phyloP scores from a whole-genome alignment of 257 asterid genomes.

The Orobanche coerulescens region DNA sequence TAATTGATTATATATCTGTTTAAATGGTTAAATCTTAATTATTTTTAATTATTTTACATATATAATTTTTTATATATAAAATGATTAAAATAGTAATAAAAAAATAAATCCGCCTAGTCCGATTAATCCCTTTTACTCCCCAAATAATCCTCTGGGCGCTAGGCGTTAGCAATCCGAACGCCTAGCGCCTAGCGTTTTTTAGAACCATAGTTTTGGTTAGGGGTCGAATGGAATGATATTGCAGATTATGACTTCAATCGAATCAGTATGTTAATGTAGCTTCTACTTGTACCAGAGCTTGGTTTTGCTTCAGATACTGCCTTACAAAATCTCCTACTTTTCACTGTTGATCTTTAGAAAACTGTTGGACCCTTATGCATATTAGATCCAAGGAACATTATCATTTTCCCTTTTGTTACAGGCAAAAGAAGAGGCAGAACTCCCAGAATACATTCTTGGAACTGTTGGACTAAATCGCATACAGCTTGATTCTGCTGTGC shows the following conservation, averaged over 20 bases:
- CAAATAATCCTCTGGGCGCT: too few relatives aligned
- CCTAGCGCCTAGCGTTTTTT: too few relatives aligned
- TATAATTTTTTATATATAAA: too few relatives aligned
- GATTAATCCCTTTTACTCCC: too few relatives aligned
- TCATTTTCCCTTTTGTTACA: conserved; percentile 29
- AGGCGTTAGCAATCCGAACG: too few relatives aligned
- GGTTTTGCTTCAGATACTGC: background rate
- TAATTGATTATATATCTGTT: too few relatives aligned
- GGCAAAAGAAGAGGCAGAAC: conserved; percentile 85
- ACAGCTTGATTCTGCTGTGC: conserved; percentile 65
- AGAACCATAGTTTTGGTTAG: too few relatives aligned
- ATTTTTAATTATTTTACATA: too few relatives aligned
- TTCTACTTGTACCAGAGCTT: background rate
- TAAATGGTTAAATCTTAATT: too few relatives aligned
- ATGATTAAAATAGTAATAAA: too few relatives aligned
- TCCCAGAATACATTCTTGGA: conserved; percentile 92
- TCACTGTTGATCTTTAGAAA: background rate
- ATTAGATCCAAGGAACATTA: background rate
- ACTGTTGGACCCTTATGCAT: background rate
- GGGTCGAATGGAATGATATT: background rate
- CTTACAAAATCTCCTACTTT: background rate
- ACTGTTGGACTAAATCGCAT: conserved; percentile 79
- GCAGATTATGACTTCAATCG: too few relatives aligned
- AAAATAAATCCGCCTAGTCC: too few relatives aligned
- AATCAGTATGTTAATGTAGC: background rate